phyloP scores from a whole-genome alignment of 306 rosid species.

The Sicyos edulis region DNA sequence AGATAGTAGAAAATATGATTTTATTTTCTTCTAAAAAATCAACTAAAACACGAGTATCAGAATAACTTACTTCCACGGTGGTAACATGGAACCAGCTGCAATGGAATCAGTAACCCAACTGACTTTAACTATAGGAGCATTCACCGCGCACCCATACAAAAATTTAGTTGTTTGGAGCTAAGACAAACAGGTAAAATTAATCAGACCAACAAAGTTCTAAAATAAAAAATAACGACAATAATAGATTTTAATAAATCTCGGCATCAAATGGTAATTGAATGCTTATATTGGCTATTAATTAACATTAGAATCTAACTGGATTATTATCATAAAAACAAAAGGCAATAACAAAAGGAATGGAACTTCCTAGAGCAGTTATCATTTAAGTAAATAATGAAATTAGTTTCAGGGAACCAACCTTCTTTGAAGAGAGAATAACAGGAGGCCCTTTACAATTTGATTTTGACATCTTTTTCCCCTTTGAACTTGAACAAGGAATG shows the following conservation, averaged over 20 bases:
- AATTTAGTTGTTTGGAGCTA: constrained; percentile 78
- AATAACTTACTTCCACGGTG: constrained; percentile 65
- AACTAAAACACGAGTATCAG: constrained; percentile 2
- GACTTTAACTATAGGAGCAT: constrained; percentile 57
- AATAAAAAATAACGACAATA: not conserved
- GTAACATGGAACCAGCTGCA: constrained; percentile 49
- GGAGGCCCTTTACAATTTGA: constrained; percentile 41
- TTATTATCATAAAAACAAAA: not conserved
- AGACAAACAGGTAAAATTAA: constrained; percentile 31
- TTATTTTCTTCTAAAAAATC: not conserved
- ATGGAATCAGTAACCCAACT: constrained; percentile 72
- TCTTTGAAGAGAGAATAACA: constrained; percentile 54
- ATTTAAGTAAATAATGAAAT: not conserved
- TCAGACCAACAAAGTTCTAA: not conserved
- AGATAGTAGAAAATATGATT: not conserved
- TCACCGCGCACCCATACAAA: constrained; percentile 83
- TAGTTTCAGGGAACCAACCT: constrained; percentile 41
- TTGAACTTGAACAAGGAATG: constrained; percentile 55
- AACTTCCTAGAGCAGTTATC: not conserved
- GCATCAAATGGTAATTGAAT: constrained; percentile 5
- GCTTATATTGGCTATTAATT: not conserved
- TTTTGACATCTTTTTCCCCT: constrained; percentile 39
- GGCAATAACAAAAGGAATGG: not conserved
- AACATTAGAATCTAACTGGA: not conserved
- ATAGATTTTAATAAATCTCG: not conserved